Conservation (phyloP, 2,329 filamentous ascomycete genomes). For the Paraphaeosphaeria sporulosa region DNA sequence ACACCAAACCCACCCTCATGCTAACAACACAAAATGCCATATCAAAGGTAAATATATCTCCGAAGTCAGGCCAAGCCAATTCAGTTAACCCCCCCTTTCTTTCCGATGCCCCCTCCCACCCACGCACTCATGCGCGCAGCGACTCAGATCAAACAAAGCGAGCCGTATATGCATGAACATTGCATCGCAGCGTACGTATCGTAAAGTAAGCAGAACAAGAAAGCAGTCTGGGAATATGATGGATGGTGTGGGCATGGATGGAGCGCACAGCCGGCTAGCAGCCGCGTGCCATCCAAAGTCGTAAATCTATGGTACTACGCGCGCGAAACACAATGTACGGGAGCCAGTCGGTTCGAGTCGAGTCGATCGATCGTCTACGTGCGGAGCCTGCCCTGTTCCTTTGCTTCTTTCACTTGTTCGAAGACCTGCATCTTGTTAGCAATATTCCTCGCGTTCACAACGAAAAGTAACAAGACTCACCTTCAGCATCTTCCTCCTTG, state of each 20-base stretch:
- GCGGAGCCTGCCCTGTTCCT: slow-evolving; percentile 53
- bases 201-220: slow-evolving; percentile 9
- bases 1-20: neutral
- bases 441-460: neutral
- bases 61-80: neutral
- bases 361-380: slow-evolving; percentile 23
- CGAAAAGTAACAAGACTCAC: slow-evolving; percentile 55
- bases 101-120: neutral
- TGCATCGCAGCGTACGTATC: slow-evolving; percentile 18
- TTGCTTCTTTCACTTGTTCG: slow-evolving; percentile 83
- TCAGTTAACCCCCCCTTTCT: too few species aligned
- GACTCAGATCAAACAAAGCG: slow-evolving; percentile 16
- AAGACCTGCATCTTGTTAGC: slow-evolving; percentile 71
- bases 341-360: neutral
- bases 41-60: slow-evolving; percentile 20
- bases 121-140: slow-evolving; percentile 15
- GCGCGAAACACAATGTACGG: slow-evolving; percentile 19
- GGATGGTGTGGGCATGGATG: neutral
- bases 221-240: slow-evolving; percentile 13
- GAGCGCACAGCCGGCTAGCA: slow-evolving; percentile 1
- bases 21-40: slow-evolving; percentile 1
- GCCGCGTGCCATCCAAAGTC: slow-evolving; percentile 13
- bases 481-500: slow-evolving; percentile 97
- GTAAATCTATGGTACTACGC: slow-evolving; percentile 13
- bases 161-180: slow-evolving; percentile 14